These are phyloP conservation scores for Cladosporium velox DNA, from an alignment of 2,329 filamentous ascomycete species.

Conservation along the genomic window DNA sequence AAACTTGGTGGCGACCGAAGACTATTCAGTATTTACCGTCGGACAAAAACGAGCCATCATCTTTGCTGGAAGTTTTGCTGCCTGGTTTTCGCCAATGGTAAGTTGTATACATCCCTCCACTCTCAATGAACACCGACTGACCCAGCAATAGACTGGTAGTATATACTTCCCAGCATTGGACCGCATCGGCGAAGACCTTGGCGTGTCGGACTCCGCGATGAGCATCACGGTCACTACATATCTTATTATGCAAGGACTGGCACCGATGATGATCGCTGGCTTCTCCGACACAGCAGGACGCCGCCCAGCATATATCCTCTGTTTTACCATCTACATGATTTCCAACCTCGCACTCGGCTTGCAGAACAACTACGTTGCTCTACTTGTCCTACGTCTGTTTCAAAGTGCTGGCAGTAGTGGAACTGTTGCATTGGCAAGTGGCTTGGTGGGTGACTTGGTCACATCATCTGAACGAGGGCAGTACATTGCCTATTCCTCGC, in stretches of 20 bases:
- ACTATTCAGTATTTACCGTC: conserved; percentile 36
- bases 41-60: conserved; percentile 37
- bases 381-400: conserved; percentile 62
- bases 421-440: conserved; percentile 70
- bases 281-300: conserved; percentile 37
- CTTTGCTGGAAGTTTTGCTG: conserved; percentile 31
- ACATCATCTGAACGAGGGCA: conserved; percentile 69
- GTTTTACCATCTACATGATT: conserved; percentile 37
- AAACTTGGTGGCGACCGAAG: conserved; percentile 22
- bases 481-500: conserved; percentile 69
- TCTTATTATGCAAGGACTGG: conserved; percentile 40
- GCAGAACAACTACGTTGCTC: conserved; percentile 42
- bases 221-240: conserved; percentile 56
- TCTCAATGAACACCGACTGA: background rate
- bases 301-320: conserved; percentile 37
- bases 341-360: conserved; percentile 40
- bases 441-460: conserved; percentile 71
- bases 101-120: background rate
- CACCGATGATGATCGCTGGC: conserved; percentile 36
- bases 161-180: conserved; percentile 45
- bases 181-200: conserved; percentile 41
- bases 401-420: conserved; percentile 67
- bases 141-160: conserved; percentile 32
- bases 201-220: conserved; percentile 46
- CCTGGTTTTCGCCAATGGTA: conserved; percentile 35